Evolutionary conservation across 2,329 filamentous ascomycete species (phyloP), one percentile per base, ranked within the genome.

Genomic region (Drechslerella dactyloides): DNA sequence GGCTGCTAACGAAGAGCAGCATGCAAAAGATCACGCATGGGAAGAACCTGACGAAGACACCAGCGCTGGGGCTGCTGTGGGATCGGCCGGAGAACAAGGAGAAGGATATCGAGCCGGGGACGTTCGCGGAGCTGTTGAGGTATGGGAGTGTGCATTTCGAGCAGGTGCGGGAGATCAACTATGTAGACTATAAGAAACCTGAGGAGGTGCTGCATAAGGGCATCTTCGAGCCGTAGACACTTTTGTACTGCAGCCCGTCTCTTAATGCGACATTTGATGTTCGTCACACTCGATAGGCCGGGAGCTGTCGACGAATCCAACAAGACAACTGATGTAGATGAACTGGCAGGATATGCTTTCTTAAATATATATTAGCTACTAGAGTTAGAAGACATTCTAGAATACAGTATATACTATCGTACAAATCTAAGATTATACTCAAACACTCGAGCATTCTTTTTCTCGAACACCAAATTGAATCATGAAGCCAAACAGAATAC

Each of bases 11-110:
- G 10, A 75, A 76, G 46, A 76, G 77, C 2, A 75, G 75, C 2
- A 75, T 79, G 76, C 76, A 80, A 73, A 81, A 81, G 63, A 77
- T 81, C n/a, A 78, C 77, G 1, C 79, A 79, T 68, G 79, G 77
- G 0, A 78, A 78, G 59, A 73, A 74, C 1, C 37, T 79, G 37
- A 77, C 75, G 6, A 73, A 75, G 19, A 75, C 73, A 10, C 53
- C 74, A 13, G 73, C 75, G 21, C 68, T 78, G 15, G 79, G 79
- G 0, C 65, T 74, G 4, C 55, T 80, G 8, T 75, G 78, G 53
- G 79, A 80, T 55, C 53, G 69, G 65, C 66, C 75, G 15, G 79
- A 80, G 58, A 77, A 80, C 52, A 72, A 76, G 37, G 76, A 75
- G 8, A 78, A 75, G 21, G 78, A 80, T 58, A 73, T 74, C 21